These are phyloP conservation scores for Chaetomium strumarium DNA, from an alignment of 2,329 filamentous ascomycete species.

Conservation along the genomic window DNA sequence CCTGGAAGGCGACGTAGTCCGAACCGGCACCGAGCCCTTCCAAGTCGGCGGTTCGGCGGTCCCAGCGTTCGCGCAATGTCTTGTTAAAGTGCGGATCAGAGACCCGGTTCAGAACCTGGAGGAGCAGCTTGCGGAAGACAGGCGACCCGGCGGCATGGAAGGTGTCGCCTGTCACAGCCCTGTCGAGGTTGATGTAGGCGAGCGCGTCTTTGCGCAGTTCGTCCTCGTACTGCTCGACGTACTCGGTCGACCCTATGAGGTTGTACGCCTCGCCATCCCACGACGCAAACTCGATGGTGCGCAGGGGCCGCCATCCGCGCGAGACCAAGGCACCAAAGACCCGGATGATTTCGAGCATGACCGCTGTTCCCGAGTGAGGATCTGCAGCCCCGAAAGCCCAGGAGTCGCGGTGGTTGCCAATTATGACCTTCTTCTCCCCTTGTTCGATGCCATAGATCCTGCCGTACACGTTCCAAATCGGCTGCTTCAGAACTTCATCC, in stretches of 20 bases:
- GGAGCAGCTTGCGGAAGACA: conserved; percentile 65
- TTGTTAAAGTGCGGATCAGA: conserved; percentile 65
- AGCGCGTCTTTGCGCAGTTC: conserved; percentile 66
- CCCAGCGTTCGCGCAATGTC: conserved; percentile 71
- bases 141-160: conserved; percentile 79
- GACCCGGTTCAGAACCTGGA: conserved; percentile 68
- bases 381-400: conserved; percentile 86
- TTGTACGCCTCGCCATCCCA: conserved; percentile 97
- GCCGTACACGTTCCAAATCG: conserved; percentile 89
- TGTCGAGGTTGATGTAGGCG: conserved; percentile 88
- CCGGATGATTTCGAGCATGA: conserved; percentile 83
- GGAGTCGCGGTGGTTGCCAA: conserved; percentile 90
- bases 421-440: conserved; percentile 72
- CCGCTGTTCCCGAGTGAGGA: conserved; percentile 80
- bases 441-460: conserved; percentile 81
- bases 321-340: conserved; percentile 73
- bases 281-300: conserved; percentile 94
- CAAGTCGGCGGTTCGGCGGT: conserved; percentile 54
- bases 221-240: conserved; percentile 79
- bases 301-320: conserved; percentile 80
- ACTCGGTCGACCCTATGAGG: conserved; percentile 87
- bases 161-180: conserved; percentile 66
- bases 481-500: conserved; percentile 74
- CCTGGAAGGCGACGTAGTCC: conserved; percentile 86
- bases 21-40: conserved; percentile 66